Percentiles rank a stretch among this genome's conserved stretches.
These are phyloP conservation scores for Mycosphaerelloides madeirae DNA, from an alignment of 2,329 filamentous ascomycete genomes.

Conservation along the genomic window DNA sequence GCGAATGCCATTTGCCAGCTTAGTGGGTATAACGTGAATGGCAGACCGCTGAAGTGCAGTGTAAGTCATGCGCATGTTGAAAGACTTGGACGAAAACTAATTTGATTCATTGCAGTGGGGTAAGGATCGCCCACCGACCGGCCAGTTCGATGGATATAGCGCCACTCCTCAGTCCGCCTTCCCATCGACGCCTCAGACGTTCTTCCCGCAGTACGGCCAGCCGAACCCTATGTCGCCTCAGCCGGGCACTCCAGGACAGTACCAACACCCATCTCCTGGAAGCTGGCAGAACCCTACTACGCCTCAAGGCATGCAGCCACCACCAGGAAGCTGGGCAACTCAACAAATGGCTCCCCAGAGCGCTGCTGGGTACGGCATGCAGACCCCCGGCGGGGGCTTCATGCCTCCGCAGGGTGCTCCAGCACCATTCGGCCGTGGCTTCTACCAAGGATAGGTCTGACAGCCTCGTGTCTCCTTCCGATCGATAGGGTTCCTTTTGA, in stretches of 20 bases:
- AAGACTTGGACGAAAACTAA: constrained; percentile 25
- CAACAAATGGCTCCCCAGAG: constrained; percentile 49
- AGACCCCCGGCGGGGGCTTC: constrained; percentile 40
- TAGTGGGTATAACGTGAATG: constrained; percentile 97
- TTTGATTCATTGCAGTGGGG: constrained; percentile 66
- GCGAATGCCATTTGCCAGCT: constrained; percentile 98
- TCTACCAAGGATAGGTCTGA: constrained; percentile 53
- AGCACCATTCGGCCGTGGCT: constrained; percentile 47
- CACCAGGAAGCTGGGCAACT: constrained; percentile 44
- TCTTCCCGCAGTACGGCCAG: constrained; percentile 93
- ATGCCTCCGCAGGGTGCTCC: constrained; percentile 44
- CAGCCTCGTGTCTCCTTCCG: too few species aligned
- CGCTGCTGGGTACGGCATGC: constrained; percentile 73
- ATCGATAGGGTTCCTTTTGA: not conserved
- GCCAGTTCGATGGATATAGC: constrained; percentile 71
- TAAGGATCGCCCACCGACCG: constrained; percentile 91
- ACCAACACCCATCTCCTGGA: constrained; percentile 58
- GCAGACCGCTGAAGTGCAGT: constrained; percentile 94
- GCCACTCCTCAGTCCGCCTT: constrained; percentile 68
- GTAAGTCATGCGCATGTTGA: constrained; percentile 49
- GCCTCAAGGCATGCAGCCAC: constrained; percentile 23
- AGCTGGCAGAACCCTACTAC: constrained; percentile 54
- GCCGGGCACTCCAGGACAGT: constrained; percentile 51
- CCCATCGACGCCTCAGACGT: constrained; percentile 68
- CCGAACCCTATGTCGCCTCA: constrained; percentile 57